Base-by-base conservation (phyloP, 176 grass and related monocot genomes). In the Eremochloa ophiuroides region DNA sequence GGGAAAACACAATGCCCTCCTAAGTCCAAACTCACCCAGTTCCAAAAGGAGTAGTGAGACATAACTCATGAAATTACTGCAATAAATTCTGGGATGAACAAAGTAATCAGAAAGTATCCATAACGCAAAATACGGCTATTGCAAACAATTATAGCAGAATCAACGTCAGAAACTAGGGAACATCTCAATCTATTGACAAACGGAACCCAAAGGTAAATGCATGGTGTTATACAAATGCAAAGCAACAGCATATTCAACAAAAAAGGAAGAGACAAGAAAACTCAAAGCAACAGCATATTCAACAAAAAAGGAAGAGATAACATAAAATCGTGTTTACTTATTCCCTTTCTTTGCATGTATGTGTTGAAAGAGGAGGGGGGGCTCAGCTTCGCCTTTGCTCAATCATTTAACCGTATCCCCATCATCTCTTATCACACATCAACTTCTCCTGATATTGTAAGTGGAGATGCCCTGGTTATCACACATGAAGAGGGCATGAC, bases 351-450 rank as follows among this genome's bases (percentile, higher is more conserved):
- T 50, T 50, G 47, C 12, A 4, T 8, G 18, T 53, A 22, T 3
- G 48, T 53, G 48, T 53, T 22, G 4, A 22, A 38, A 38, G 48
- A n/a, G n/a, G n/a, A n/a, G n/a, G n/a, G 48, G 48, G 43, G 66
- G 69, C 70, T 86, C 85, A 87, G 70, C 17, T 86, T 87, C 47
- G 17, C 75, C 75, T 87, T 87, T 87, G 15, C 44, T 73, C 44
- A 2, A 84, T 87, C 76, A 91, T 60, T 66, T 5, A 47, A 83
- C 31, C 25, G 10, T 42, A 58, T 70, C 29, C 74, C 59, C 62
- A 33, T 11, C 13, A 30, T 68, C 79, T 79, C 48, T 65, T 51
- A 48, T 75, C 25, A 59, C 56, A 30, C 16, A 77, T 60, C 3
- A 79, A 74, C 18, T 29, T 34, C 18, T 58, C 38, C 23, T 56